Percentiles rank a stretch among this genome's conserved stretches.
These are phyloP conservation scores for Spathaspora gorwiae DNA, from an alignment of 805 yeast genomes.

Conservation along the genomic window DNA sequence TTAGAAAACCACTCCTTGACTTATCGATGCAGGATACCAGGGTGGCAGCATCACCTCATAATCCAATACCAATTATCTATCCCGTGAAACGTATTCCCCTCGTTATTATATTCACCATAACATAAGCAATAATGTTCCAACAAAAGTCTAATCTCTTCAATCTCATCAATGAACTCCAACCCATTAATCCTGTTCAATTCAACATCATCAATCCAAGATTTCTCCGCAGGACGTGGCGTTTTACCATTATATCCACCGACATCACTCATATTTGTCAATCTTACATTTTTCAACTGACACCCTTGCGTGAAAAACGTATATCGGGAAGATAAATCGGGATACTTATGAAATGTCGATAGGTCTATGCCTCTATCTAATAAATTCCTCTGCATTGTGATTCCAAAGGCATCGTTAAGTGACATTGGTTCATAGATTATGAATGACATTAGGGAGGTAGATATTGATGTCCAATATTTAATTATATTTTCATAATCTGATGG, in stretches of 20 bases:
- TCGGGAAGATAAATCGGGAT: constrained; percentile 39
- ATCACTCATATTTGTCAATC: constrained; percentile 44
- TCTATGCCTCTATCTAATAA: constrained; percentile 57
- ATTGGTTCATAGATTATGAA: constrained; percentile 68
- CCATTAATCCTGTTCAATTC: constrained; percentile 44
- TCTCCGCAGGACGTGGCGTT: no score
- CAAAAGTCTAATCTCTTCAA: constrained; percentile 63
- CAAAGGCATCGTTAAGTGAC: constrained; percentile 59
- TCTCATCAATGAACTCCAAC: constrained; percentile 68
- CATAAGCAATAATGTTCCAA: constrained; percentile 57
- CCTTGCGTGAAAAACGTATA: constrained; percentile 15
- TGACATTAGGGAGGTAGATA: constrained; percentile 16
- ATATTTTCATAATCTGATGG: constrained; percentile 46
- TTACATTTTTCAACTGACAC: constrained; percentile 25
- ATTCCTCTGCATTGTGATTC: constrained; percentile 63
- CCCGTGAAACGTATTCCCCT: not conserved
- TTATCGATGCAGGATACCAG: no score
- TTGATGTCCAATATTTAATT: constrained; percentile 36
- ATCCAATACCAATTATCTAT: constrained; percentile 12
- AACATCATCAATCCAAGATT: constrained; percentile 38
- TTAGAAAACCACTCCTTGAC: no score
- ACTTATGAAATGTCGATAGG: constrained; percentile 52
- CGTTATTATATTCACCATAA: constrained; percentile 19
- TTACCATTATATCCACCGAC: constrained; percentile 29
- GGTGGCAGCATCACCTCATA: not conserved